phyloP scores from a whole-genome alignment of 2,329 filamentous ascomycete species.

The Sporothrix dimorphospora region DNA sequence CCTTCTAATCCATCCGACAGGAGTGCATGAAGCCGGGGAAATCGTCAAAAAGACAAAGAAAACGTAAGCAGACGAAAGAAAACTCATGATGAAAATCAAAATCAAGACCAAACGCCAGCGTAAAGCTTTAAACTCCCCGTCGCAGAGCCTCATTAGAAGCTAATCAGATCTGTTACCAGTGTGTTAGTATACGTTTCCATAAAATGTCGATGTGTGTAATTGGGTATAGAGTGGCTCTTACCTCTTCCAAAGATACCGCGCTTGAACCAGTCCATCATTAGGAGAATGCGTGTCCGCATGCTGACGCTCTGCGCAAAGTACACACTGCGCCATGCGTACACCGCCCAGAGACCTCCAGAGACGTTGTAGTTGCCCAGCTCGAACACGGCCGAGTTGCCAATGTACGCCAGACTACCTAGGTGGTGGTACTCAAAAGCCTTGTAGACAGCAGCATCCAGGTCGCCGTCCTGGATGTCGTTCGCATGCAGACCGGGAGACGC shows the following conservation, averaged over 20 bases:
- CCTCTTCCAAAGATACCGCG: slow-evolving; percentile 92
- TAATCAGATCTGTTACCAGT: slow-evolving; percentile 42
- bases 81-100: background rate
- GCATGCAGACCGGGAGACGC: slow-evolving; percentile 72
- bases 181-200: slow-evolving; percentile 24
- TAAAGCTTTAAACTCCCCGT: background rate
- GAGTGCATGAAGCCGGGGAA: background rate
- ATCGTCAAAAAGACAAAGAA: background rate
- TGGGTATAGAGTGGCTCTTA: slow-evolving; percentile 50
- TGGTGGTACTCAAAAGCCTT: slow-evolving; percentile 94
- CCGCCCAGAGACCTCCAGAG: slow-evolving; percentile 83
- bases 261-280: slow-evolving; percentile 99
- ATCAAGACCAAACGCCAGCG: background rate
- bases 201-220: background rate
- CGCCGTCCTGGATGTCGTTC: slow-evolving; percentile 85
- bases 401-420: slow-evolving; percentile 87
- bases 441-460: slow-evolving; percentile 89
- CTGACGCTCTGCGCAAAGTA: slow-evolving; percentile 99
- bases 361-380: slow-evolving; percentile 80
- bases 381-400: slow-evolving; percentile 95
- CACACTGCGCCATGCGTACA: slow-evolving; percentile 93
- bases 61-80: background rate
- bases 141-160: slow-evolving; percentile 36
- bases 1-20: background rate
- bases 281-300: slow-evolving; percentile 79